Evolutionary conservation across 2,329 filamentous ascomycete genomes (phyloP), one percentile per base, ranked within the genome.

Genomic region (Paecilomyces fulvus): DNA sequence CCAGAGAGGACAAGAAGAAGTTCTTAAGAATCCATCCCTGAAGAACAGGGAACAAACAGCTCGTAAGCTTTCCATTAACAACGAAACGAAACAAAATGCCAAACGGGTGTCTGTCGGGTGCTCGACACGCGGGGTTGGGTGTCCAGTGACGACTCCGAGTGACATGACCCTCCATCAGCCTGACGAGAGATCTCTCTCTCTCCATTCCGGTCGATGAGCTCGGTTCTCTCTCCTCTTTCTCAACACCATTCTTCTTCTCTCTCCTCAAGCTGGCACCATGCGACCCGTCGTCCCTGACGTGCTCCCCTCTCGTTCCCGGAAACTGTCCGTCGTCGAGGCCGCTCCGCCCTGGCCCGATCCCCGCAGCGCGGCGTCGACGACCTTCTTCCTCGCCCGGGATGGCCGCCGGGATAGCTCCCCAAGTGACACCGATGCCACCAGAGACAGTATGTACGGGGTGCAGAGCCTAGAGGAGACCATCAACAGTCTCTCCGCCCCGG

Each of bases 371-470:
- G 72, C 73, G 58, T 81, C 81, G 48, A 80, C 80, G 53, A 80
- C 80, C 53, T 85, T 85, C 75, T 84, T 85, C 68, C 73, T 86
- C 59, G 75, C 79, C 59, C 81, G 78, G 60, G 80, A 79, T 63
- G 73, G 75, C 57, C 77, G 80, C 54, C 68, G 79, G 62, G 75
- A 80, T 58, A 67, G 68, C 25, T 70, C 69, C 25, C 62, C 64
- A 17, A 62, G 64, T 31, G 60, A 69, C n/a, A 57, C 63, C 10
- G 67, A 65, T 3, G 65, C 65, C 12, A 61, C 64, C 20, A 65
- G 62, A 49, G 77, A 80, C 33, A 80, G 75, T 63, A 77, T 75
- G 49, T 84, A 79, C 64, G 82, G 82, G 2, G 80, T 84, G 1
- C 77, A 82, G 61, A 84, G 81, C 63, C 69, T 85, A 30, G 76